phyloP scores from a whole-genome alignment of 495 filamentous ascomycete genomes.

The Neurospora hispaniola region DNA sequence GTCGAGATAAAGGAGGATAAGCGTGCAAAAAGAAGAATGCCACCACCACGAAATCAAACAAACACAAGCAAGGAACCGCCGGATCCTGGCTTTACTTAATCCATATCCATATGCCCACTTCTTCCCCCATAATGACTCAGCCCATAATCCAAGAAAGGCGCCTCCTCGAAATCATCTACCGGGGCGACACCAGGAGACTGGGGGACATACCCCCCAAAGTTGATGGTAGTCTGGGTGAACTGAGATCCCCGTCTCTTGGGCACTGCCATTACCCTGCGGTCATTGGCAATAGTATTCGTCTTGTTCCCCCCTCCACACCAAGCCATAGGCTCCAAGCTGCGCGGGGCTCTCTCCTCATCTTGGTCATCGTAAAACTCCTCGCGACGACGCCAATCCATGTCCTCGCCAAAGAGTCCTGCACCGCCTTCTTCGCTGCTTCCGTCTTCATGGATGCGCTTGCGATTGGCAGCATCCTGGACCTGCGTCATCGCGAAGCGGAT shows the following conservation, averaged over 20 bases:
- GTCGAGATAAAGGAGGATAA: not conserved
- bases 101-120: slow-evolving; percentile 12
- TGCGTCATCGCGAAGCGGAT: not conserved
- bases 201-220: not conserved
- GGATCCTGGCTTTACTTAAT: not conserved
- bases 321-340: slow-evolving; percentile 19
- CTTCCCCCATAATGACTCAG: slow-evolving; percentile 1
- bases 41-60: not conserved
- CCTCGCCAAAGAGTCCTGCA: not conserved
- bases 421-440: slow-evolving; percentile 20
- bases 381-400: slow-evolving; percentile 12
- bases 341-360: slow-evolving; percentile 27
- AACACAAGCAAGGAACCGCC: not conserved
- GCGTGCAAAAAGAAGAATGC: not conserved
- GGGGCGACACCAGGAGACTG: not conserved
- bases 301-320: slow-evolving; percentile 5
- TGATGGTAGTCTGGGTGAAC: not conserved
- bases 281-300: slow-evolving; percentile 1
- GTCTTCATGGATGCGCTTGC: slow-evolving; percentile 29
- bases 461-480: slow-evolving; percentile 9
- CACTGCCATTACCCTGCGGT: slow-evolving; percentile 31
- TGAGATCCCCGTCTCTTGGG: slow-evolving; percentile 17
- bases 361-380: slow-evolving; percentile 16
- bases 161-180: slow-evolving; percentile 42
- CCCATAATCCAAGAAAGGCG: slow-evolving; percentile 36